Evolutionary conservation across 495 filamentous ascomycete species (phyloP), one percentile per base, ranked within the genome.

Genomic region (Elasticomyces elasticus): DNA sequence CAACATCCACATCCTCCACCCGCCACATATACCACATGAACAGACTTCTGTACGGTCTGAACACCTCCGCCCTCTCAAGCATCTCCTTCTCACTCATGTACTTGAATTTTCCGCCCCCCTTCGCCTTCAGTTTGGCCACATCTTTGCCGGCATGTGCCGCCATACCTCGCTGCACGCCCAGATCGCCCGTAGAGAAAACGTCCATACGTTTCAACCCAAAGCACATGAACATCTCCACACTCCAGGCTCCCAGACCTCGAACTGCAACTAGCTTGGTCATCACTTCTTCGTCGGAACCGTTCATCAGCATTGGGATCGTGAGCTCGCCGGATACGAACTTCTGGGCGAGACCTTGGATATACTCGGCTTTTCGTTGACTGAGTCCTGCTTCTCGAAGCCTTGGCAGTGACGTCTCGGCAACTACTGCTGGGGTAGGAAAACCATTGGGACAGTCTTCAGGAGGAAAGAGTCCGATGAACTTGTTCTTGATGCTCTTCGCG

Each of bases 21-120:
- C 81, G 73, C 90, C 90, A 96, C 86, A 94, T 91, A 67, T 89
- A 90, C 86, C 86, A 94, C 83, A 86, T 86, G 49, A 85, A 87
- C 17, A 87, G 65, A 62, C 76, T 84, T 64, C 83, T 78, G 68
- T 89, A 96, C 2, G 90, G 90, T 28, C 78, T 75, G 64, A 94
- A 98, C 65, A 78, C 80, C 10, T 84, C 86, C 2, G 86, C 81
- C 49, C 84, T 69, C 60, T 90, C 83, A 60, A 85, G 66, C 92
- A 98, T 97, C 60, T 98, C 92, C 52, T 79, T 77, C 69, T 98
- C 92, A 12, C 76, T 74, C 87, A 96, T 92, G 64, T 95, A 98
- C 74, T 96, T 97, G 81, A 87, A 95, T 74, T 97, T 96, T 50
- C 87, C 86, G 54, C 78, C 76, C 22, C 83, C 84, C 61, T 88